Evolutionary conservation across 768 basidiomycete species (phyloP).

Genomic region (Tubosaeta sp.): DNA sequence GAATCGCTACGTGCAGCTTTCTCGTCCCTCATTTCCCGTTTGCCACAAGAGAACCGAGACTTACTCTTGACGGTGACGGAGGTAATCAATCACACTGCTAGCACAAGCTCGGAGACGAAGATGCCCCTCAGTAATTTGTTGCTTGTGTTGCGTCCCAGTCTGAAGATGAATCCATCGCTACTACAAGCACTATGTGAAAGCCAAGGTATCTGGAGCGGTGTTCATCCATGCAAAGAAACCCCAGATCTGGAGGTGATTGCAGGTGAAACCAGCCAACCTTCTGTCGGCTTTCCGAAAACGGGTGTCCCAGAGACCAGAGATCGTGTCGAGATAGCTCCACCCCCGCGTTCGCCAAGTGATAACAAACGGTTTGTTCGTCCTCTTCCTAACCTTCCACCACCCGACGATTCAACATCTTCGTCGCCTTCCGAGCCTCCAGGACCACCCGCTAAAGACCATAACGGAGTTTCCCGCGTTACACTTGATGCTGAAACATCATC

Average conservation of each 20-base stretch:
- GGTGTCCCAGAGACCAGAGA: not conserved
- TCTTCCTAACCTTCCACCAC: conserved; percentile 24
- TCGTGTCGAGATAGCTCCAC: not conserved
- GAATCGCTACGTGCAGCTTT: conserved; percentile 54
- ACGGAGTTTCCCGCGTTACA: not conserved
- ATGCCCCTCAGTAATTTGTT: conserved; percentile 92
- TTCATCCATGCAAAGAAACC: conserved; percentile 6
- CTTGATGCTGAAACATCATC: conserved; percentile 21
- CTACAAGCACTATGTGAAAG: conserved; percentile 72
- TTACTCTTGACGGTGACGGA: conserved; percentile 79
- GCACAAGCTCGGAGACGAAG: conserved; percentile 67
- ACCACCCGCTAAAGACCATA: not conserved
- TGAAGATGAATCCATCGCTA: conserved; percentile 73
- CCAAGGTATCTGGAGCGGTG: conserved; percentile 57
- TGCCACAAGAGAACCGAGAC: conserved; percentile 81
- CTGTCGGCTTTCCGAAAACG: not conserved
- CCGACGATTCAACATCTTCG: conserved; percentile 5
- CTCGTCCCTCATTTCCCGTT: conserved; percentile 54
- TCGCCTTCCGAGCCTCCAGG: conserved; percentile 5
- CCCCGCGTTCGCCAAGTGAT: conserved; percentile 6
- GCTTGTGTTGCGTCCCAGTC: conserved; percentile 82
- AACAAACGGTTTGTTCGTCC: conserved; percentile 19
- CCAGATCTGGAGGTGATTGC: conserved; percentile 1
- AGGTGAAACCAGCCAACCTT: not conserved
- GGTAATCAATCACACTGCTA: conserved; percentile 72